Evolutionary conservation across 768 basidiomycete species (phyloP).

Genomic region (Phanerodontia chrysosporium): DNA sequence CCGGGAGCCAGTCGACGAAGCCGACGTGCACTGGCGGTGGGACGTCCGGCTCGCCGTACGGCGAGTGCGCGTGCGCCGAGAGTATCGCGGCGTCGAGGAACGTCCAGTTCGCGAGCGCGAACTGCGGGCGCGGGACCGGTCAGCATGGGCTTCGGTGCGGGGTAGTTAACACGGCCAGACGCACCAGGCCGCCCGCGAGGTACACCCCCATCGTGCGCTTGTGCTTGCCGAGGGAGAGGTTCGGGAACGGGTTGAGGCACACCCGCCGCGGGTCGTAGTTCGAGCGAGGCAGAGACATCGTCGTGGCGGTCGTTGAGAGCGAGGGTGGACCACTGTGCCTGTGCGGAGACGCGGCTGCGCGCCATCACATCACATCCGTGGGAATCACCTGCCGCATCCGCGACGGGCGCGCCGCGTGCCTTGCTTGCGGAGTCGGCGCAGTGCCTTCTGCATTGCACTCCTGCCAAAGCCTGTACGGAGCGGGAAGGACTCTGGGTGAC

Average conservation of each 20-base stretch:
- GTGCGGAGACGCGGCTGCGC: not conserved
- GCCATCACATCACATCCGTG: not conserved
- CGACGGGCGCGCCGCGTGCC: too few species aligned
- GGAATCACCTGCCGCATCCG: not conserved
- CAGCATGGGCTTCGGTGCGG: not conserved
- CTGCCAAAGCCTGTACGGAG: not conserved
- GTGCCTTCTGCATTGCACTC: not conserved
- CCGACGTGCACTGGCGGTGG: conserved; percentile 75
- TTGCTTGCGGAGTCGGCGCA: too few species aligned
- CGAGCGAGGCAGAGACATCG: conserved; percentile 63
- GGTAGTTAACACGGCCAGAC: conserved; percentile 32
- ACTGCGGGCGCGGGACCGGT: conserved; percentile 43
- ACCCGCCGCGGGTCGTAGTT: conserved; percentile 86
- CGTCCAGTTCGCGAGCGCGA: conserved; percentile 91
- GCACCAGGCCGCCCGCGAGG: conserved; percentile 84
- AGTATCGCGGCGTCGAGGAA: conserved; percentile 92
- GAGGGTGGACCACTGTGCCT: not conserved
- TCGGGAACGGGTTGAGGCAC: conserved; percentile 84
- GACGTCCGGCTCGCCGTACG: conserved; percentile 65
- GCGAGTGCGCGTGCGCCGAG: conserved; percentile 79
- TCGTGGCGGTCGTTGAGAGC: conserved; percentile 4
- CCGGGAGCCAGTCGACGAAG: conserved; percentile 98
- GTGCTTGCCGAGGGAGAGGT: conserved; percentile 68
- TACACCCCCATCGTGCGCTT: conserved; percentile 85
- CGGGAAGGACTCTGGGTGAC: too few species aligned